Percentiles rank a stretch among this genome's conserved stretches.
These are phyloP conservation scores for Meyerozyma athensensis DNA, from an alignment of 1,139 yeast genomes.

Conservation along the genomic window DNA sequence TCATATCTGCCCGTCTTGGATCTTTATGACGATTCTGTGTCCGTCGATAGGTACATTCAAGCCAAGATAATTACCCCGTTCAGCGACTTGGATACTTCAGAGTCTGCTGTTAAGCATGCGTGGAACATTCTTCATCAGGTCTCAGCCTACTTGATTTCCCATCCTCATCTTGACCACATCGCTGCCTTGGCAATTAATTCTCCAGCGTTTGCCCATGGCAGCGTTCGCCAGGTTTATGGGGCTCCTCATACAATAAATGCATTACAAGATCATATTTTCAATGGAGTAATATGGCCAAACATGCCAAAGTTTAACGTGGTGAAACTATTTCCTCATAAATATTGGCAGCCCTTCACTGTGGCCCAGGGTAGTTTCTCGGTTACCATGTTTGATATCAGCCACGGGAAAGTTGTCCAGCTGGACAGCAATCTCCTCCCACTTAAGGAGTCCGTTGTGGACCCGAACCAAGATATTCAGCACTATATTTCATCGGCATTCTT, in stretches of 20 bases:
- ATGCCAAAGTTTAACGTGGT: constrained; percentile 37
- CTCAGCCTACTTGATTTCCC: constrained; percentile 58
- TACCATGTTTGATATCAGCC: constrained; percentile 35
- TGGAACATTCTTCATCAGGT: constrained; percentile 32
- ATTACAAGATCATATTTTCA: constrained; percentile 56
- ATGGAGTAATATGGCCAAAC: constrained; percentile 80
- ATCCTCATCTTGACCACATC: constrained; percentile 82
- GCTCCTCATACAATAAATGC: constrained; percentile 48
- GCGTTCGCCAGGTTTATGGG: constrained; percentile 48
- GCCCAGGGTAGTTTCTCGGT: constrained; percentile 19
- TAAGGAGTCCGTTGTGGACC: constrained; percentile 19
- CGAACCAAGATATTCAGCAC: constrained; percentile 17
- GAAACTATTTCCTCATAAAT: constrained; percentile 18
- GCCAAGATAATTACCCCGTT: constrained; percentile 28
- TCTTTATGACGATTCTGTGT: constrained; percentile 25
- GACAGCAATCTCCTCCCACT: constrained; percentile 4
- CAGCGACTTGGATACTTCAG: constrained; percentile 10
- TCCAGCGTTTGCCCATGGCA: constrained; percentile 41
- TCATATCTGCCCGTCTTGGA: constrained; percentile 15
- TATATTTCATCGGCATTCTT: constrained; percentile 49
- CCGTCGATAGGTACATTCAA: constrained; percentile 16
- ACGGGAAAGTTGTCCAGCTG: constrained; percentile 25
- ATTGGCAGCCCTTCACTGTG: constrained; percentile 13
- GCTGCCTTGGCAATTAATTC: constrained; percentile 66
- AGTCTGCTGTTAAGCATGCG: constrained; percentile 18